Evolutionary conservation across 2,329 filamentous ascomycete species (phyloP).

Genomic region (Fusarium sp.): DNA sequence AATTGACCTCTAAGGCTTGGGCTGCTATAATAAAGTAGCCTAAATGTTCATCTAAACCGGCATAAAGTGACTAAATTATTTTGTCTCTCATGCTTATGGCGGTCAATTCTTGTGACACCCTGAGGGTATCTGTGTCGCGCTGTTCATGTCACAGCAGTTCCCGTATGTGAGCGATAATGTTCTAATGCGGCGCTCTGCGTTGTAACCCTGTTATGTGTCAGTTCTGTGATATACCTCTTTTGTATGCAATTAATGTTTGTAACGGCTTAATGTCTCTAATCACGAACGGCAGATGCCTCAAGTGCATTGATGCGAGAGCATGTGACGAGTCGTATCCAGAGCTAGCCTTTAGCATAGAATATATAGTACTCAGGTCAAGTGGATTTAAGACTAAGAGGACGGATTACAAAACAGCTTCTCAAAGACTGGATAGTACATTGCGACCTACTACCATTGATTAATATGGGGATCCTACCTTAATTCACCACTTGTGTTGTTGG

Average conservation of each 20-base stretch:
- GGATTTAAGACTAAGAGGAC: neutral
- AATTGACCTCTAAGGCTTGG: no score
- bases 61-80: no score
- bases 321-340: conserved; percentile 18
- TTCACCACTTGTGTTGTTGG: neutral
- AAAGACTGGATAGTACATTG: neutral
- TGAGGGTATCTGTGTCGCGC: conserved; percentile 4
- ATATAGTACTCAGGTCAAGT: neutral
- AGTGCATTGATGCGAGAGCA: conserved; percentile 31
- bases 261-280: neutral
- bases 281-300: neutral
- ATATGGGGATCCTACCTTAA: neutral
- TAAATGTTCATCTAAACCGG: no score
- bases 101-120: no score
- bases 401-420: neutral
- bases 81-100: no score
- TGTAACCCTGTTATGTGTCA: neutral
- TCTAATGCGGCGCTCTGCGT: conserved; percentile 9
- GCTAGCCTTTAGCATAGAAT: neutral
- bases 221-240: neutral
- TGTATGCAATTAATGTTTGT: neutral
- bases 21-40: no score
- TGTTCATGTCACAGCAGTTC: conserved; percentile 24
- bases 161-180: conserved; percentile 7
- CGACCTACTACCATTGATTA: neutral